These are phyloP conservation scores for Curvularia eragrostidis DNA, from an alignment of 2,329 filamentous ascomycete genomes.

Conservation along the genomic window DNA sequence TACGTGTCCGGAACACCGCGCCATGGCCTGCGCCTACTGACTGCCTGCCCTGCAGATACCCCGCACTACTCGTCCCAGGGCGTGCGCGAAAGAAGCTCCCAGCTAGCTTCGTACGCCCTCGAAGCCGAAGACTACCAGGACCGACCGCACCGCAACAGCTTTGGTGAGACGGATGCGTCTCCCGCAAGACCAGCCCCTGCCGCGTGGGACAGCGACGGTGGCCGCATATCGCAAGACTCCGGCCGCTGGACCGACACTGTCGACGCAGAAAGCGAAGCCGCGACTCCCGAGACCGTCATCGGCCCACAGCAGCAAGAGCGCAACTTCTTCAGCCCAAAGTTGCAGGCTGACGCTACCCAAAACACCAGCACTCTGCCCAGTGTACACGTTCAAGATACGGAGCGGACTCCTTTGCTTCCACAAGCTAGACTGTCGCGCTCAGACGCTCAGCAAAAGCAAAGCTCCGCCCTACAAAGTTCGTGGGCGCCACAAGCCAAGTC, in stretches of 20 bases:
- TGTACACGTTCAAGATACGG: conserved; percentile 41
- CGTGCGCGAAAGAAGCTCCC: conserved; percentile 85
- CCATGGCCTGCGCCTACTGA: conserved; percentile 32
- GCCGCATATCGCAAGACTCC: conserved; percentile 41
- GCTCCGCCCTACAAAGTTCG: conserved; percentile 7
- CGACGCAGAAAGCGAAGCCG: conserved; percentile 66
- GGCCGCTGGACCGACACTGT: conserved; percentile 60
- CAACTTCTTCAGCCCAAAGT: conserved; percentile 36
- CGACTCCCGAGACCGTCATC: conserved; percentile 55
- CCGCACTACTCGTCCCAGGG: conserved; percentile 75
- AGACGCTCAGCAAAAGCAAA: conserved; percentile 27
- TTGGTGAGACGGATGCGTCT: conserved; percentile 18
- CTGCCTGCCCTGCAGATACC: conserved; percentile 63
- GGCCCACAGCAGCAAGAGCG: conserved; percentile 23
- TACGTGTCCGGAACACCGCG: conserved; percentile 44
- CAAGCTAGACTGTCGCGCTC: conserved; percentile 38
- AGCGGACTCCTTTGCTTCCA: conserved; percentile 51
- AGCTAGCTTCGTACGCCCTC: conserved; percentile 82
- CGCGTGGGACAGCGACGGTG: conserved; percentile 31
- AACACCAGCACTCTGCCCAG: conserved; percentile 22
- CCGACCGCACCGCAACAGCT: conserved; percentile 34
- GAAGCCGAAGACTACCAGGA: conserved; percentile 45
- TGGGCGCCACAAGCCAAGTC: conserved; percentile 35
- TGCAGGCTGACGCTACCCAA: conserved; percentile 8
- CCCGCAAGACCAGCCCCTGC: conserved; percentile 10